These are phyloP conservation scores for Hebeloma cylindrosporum DNA, from an alignment of 768 basidiomycete genomes.

Conservation along the genomic window DNA sequence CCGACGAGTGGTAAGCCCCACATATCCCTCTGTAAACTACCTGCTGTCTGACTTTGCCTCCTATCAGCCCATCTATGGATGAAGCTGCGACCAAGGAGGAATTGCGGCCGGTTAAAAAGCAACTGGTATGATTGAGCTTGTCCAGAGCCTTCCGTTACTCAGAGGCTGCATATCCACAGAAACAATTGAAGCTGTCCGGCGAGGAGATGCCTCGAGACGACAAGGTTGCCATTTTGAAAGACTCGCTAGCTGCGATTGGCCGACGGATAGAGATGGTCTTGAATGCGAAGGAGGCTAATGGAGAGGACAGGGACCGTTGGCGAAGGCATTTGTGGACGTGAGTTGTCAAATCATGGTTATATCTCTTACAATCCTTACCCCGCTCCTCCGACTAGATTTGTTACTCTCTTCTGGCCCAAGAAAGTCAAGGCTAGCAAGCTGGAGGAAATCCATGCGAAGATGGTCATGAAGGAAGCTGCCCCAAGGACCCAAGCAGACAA, in stretches of 20 bases:
- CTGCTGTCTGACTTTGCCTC: constrained; percentile 9
- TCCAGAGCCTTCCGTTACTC: constrained; percentile 7
- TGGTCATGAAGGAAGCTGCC: constrained; percentile 85
- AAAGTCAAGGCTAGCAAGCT: constrained; percentile 92
- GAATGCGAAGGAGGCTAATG: constrained; percentile 68
- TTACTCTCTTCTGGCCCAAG: constrained; percentile 96
- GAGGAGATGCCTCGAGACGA: constrained; percentile 94
- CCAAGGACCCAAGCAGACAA: constrained; percentile 58
- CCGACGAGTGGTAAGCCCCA: constrained; percentile 79
- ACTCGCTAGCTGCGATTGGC: constrained; percentile 92
- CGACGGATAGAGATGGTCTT: constrained; percentile 86
- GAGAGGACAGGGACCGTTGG: constrained; percentile 87
- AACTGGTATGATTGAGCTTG: constrained; percentile 59
- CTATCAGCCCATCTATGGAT: constrained; percentile 87
- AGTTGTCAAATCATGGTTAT: constrained; percentile 39
- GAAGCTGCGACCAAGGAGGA: constrained; percentile 92
- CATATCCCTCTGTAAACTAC: background rate
- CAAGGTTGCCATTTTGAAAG: constrained; percentile 94
- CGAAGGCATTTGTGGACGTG: constrained; percentile 96
- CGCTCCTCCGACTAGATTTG: constrained; percentile 60
- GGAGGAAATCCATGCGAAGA: constrained; percentile 94
- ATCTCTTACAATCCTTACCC: constrained; percentile 2
- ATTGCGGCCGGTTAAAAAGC: constrained; percentile 93
- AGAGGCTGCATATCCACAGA: constrained; percentile 44
- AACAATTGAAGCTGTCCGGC: constrained; percentile 92